Conservation (phyloP, 306 rosid species). For the Cicer pinnatifidum region DNA sequence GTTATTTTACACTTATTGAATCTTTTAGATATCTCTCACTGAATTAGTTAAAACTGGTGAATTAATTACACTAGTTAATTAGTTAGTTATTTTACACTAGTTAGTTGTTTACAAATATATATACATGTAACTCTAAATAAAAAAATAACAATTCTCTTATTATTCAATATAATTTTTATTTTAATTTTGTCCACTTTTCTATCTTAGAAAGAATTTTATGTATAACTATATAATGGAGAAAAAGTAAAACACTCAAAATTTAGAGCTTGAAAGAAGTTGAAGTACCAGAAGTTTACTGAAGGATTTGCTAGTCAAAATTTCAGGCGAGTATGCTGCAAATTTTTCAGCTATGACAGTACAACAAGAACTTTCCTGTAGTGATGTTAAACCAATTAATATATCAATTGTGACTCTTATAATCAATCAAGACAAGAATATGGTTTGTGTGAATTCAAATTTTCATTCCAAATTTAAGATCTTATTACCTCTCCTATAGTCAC, state of each 20-base stretch:
- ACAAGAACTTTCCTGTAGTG: constrained; percentile 69
- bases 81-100: no score
- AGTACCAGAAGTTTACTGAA: constrained; percentile 82
- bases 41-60: no score
- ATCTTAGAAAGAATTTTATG: background rate
- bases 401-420: background rate
- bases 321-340: constrained; percentile 63
- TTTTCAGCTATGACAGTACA: constrained; percentile 74
- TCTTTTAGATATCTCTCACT: no score
- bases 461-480: constrained; percentile 18
- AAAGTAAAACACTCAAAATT: constrained; percentile 27
- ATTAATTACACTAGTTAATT: no score
- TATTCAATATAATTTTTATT: no score
- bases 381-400: background rate
- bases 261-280: constrained; percentile 28
- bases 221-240: background rate
- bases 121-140: no score
- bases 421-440: background rate
- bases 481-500: constrained; percentile 65
- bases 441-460: background rate
- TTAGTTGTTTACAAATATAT: no score
- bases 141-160: no score
- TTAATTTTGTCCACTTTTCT: no score
- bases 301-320: constrained; percentile 66
- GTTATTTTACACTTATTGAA: no score